These are phyloP conservation scores for Leucocoprinus sp. DNA, from an alignment of 768 basidiomycete genomes.

Conservation along the genomic window DNA sequence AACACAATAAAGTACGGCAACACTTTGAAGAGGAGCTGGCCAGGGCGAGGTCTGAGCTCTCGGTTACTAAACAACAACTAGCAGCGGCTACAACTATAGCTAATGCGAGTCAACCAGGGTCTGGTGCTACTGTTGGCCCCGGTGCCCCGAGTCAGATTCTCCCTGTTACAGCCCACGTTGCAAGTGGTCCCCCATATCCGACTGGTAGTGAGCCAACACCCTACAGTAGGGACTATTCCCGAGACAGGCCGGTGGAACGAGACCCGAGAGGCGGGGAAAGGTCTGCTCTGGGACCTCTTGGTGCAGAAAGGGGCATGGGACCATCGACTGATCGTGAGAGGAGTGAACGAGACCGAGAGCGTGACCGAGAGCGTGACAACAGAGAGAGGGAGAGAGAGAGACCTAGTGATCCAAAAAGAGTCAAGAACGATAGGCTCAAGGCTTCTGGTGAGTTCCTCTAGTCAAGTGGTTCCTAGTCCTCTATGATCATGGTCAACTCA, in stretches of 20 bases:
- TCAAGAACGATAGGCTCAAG: conserved; percentile 6
- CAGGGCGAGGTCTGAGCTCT: conserved; percentile 58
- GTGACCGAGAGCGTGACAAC: conserved; percentile 17
- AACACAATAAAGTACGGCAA: conserved; percentile 78
- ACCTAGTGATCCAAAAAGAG: conserved; percentile 10
- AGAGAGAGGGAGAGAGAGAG: conserved; percentile 13
- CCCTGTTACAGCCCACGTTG: conserved; percentile 16
- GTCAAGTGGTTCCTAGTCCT: neutral
- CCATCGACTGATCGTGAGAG: conserved; percentile 14
- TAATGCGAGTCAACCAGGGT: no score
- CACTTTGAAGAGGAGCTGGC: conserved; percentile 80
- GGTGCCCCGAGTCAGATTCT: conserved; percentile 14
- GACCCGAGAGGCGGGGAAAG: conserved; percentile 9
- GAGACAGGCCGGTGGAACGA: conserved; percentile 6
- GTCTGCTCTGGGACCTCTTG: conserved; percentile 15
- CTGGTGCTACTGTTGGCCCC: conserved; percentile 12
- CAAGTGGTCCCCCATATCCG: conserved; percentile 16
- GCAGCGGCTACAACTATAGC: conserved; percentile 14
- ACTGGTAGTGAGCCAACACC: conserved; percentile 14
- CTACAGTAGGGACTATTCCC: conserved; percentile 7
- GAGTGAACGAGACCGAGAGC: conserved; percentile 18
- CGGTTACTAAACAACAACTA: conserved; percentile 34
- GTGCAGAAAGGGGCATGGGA: conserved; percentile 10
- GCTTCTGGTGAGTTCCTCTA: conserved; percentile 7
- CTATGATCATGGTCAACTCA: neutral